These are phyloP conservation scores for Hypoxylon sp. DNA, from an alignment of 2,329 filamentous ascomycete genomes.

Conservation along the genomic window DNA sequence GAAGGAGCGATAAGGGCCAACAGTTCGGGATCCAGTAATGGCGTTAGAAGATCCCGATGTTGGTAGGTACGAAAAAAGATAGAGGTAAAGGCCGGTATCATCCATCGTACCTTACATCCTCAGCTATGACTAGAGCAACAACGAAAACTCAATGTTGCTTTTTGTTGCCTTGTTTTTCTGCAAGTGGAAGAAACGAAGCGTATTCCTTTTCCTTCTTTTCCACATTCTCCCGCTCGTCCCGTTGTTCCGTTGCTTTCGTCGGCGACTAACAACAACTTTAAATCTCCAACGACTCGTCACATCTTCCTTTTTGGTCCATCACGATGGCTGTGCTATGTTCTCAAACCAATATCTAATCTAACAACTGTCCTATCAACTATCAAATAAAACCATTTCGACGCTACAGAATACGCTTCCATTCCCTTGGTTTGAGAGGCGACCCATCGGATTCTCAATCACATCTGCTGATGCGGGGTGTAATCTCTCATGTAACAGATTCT, in stretches of 20 bases:
- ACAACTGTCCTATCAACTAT: conserved; percentile 22
- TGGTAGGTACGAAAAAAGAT: conserved; percentile 31
- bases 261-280: conserved; percentile 12
- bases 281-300: conserved; percentile 32
- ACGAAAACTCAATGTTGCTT: conserved; percentile 12
- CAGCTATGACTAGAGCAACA: conserved; percentile 24
- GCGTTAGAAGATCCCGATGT: conserved; percentile 38
- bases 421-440: conserved; percentile 29
- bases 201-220: conserved; percentile 27
- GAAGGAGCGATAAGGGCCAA: conserved; percentile 22
- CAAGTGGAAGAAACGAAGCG: conserved; percentile 37
- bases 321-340: conserved; percentile 25
- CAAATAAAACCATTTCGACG: conserved; percentile 10
- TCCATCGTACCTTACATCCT: conserved; percentile 16
- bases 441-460: conserved; percentile 46
- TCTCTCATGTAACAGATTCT: conserved; percentile 40
- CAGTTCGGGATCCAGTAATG: conserved; percentile 35
- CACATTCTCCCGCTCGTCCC: conserved; percentile 27
- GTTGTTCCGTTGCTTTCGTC: conserved; percentile 8
- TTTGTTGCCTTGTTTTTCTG: conserved; percentile 15
- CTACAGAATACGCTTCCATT: conserved; percentile 31
- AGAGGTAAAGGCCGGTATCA: not conserved
- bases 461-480: conserved; percentile 41
- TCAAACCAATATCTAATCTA: conserved; percentile 28
- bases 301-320: conserved; percentile 32